A percentile compares a stretch with the other conserved stretches of the same genome.
Conservation (phyloP, 257 asterid genomes). For the Fraxinus excelsior region DNA sequence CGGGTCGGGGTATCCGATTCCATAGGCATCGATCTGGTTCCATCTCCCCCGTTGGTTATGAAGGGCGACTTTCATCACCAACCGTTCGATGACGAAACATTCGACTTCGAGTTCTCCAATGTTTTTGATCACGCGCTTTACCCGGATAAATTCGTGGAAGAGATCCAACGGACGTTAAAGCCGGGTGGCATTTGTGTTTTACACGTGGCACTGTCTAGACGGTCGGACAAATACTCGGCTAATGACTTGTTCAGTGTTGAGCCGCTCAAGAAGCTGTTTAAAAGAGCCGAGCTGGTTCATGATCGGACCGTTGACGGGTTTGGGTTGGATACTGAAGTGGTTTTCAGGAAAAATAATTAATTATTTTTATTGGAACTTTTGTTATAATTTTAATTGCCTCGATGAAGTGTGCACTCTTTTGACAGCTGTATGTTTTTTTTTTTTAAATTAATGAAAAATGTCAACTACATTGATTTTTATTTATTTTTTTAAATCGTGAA, state of each 20-base stretch:
- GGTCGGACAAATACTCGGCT: slow-evolving; percentile 74
- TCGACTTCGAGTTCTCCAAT: slow-evolving; percentile 68
- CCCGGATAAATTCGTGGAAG: slow-evolving; percentile 62
- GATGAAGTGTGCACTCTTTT: not conserved
- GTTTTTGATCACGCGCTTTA: slow-evolving; percentile 75
- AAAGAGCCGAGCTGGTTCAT: slow-evolving; percentile 47
- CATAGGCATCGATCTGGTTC: slow-evolving; percentile 68
- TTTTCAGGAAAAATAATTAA: slow-evolving; percentile 45
- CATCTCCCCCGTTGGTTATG: slow-evolving; percentile 65
- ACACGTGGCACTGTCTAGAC: slow-evolving; percentile 58
- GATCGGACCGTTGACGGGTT: slow-evolving; percentile 64
- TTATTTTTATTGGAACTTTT: not conserved
- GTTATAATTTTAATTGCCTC: not conserved
- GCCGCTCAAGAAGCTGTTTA: slow-evolving; percentile 66
- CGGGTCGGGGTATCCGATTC: slow-evolving; percentile 64
- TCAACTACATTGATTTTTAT: too few species aligned
- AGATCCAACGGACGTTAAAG: slow-evolving; percentile 77
- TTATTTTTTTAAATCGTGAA: too few species aligned
- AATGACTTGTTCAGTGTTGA: slow-evolving; percentile 67
- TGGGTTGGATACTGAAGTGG: slow-evolving; percentile 78
- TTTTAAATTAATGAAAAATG: too few species aligned
- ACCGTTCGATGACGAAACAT: slow-evolving; percentile 53
- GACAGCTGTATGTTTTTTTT: not conserved
- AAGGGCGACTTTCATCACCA: slow-evolving; percentile 69
- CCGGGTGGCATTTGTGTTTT: slow-evolving; percentile 61